Evolutionary conservation across 2,329 filamentous ascomycete genomes (phyloP), one percentile per base, ranked within the genome.

Genomic region (Alternaria infectoria): DNA sequence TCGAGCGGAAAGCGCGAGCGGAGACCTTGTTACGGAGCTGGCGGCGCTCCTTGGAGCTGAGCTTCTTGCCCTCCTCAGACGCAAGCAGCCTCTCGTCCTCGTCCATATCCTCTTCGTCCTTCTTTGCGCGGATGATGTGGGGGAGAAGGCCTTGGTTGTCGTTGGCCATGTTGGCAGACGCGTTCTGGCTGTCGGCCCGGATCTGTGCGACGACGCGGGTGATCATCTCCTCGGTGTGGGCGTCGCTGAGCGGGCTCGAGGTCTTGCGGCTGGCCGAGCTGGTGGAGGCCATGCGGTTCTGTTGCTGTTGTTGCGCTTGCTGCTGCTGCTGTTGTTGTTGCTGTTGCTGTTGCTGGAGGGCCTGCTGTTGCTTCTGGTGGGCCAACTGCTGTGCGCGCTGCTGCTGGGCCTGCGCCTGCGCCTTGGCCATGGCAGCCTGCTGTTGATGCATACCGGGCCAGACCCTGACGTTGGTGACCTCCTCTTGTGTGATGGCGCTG

Each of bases 11-110:
- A 55, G 95, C 95, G 71, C 96, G 93, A 66, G 96, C 96, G 45
- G 96, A 99, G 5, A 99, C 96, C 83, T 99, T 99, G 87, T 99
- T 99, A 68, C 96, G 89, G n/a, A 99, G 87, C 81, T 98, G 96
- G 70, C 96, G 90, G 64, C 96, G 90, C 82, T 98, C 94, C 84
- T 98, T 98, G 85, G 93, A 97, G 82, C 90, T 96, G n/a, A 99
- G 87, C 85, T 97, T 97, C 90, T 99, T 99, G 74, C 95, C 96
- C 82, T 97, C 95, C 75, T 99, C 96, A 65, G 93, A 97, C n/a
- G 93, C 93, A 51, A 97, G 86, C 10, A 97, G 86, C 70, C 93
- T 88, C 85, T 98, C 96, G 74, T 98, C 96, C 80, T 97, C 95
- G 73, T 99, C 96, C 95, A 99, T 98, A 57, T 98, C 95, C 66